These are phyloP conservation scores for Myrica gale DNA, from an alignment of 306 rosid genomes.

Conservation along the genomic window DNA sequence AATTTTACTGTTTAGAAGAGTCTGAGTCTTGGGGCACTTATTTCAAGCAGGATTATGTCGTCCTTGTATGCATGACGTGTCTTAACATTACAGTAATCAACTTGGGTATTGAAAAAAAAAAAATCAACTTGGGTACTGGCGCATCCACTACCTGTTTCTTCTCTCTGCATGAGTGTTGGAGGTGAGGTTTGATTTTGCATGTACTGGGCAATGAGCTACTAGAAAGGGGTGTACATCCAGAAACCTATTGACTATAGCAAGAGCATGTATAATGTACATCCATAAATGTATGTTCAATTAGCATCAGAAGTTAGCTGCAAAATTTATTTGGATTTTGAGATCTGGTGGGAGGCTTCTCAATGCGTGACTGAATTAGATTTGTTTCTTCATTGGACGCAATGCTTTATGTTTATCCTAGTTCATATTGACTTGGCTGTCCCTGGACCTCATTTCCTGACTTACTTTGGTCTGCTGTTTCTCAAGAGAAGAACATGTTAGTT, in stretches of 20 bases:
- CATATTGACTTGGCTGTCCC: background rate
- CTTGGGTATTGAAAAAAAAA: background rate
- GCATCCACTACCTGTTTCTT: background rate
- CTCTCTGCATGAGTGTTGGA: background rate
- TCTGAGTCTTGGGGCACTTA: background rate
- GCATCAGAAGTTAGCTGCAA: background rate
- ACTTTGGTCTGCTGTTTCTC: background rate
- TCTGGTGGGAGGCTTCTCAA: constrained; percentile 4
- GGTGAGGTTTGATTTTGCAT: background rate
- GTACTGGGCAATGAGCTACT: background rate
- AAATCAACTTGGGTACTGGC: background rate
- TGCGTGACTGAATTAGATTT: background rate
- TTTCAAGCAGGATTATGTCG: background rate
- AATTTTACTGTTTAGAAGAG: background rate
- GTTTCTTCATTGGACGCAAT: background rate
- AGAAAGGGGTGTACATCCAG: background rate
- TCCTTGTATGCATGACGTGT: background rate
- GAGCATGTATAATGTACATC: background rate
- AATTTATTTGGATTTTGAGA: constrained; percentile 4
- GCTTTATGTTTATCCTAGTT: background rate
- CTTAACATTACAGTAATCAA: background rate
- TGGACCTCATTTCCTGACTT: background rate
- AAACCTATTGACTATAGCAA: background rate
- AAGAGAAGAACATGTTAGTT: background rate
- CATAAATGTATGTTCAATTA: no score